Evolutionary conservation across 2,329 filamentous ascomycete genomes (phyloP).

Genomic region (Lasiodiplodia hormozganensis): DNA sequence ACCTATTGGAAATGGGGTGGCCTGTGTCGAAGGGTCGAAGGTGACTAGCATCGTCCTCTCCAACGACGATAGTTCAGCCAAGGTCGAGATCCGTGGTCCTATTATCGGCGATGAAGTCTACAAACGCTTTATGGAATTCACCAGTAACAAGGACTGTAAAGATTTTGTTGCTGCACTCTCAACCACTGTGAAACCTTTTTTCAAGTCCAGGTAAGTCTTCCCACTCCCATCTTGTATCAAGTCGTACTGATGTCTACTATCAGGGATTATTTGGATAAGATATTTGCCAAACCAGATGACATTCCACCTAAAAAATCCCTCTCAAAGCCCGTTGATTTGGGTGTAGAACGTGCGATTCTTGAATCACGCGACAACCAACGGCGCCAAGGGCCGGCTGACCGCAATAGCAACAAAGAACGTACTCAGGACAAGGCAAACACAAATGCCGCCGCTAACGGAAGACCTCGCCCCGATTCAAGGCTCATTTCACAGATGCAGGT

Average conservation of each 20-base stretch:
- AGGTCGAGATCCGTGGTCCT: background rate
- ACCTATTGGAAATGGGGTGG: background rate
- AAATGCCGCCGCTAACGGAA: background rate
- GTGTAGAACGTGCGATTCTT: constrained; percentile 1
- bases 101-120: background rate
- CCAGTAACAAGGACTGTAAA: background rate
- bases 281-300: constrained; percentile 1
- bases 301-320: background rate
- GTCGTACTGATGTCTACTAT: background rate
- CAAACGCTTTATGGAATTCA: constrained; percentile 6
- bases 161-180: background rate
- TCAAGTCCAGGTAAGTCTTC: background rate
- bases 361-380: constrained; percentile 13
- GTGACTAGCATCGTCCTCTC: background rate
- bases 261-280: background rate
- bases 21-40: background rate
- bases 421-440: background rate
- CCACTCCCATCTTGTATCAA: too few species aligned
- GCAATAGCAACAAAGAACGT: constrained; percentile 8
- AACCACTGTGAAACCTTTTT: background rate
- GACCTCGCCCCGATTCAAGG: background rate
- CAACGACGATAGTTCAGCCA: background rate
- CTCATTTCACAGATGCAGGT: constrained; percentile 5
- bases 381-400: constrained; percentile 12
- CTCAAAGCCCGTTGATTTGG: background rate